These are phyloP conservation scores for Fusarium redolens DNA, from an alignment of 2,329 filamentous ascomycete genomes.

Conservation along the genomic window DNA sequence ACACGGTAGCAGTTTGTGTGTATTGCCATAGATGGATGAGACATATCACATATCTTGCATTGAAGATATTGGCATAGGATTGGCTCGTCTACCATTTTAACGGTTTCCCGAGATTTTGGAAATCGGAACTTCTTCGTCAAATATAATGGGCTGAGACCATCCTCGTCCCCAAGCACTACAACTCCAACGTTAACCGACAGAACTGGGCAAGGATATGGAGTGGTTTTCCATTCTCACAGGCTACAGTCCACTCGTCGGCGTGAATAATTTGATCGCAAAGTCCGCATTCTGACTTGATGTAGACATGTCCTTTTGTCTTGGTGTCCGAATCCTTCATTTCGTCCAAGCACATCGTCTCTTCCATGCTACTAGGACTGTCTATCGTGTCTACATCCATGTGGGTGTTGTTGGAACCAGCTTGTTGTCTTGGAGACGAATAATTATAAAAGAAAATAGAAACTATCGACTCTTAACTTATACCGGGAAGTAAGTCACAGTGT, in stretches of 20 bases:
- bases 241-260: background rate
- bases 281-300: background rate
- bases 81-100: background rate
- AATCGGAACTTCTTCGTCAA: background rate
- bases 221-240: background rate
- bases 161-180: background rate
- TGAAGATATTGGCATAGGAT: background rate
- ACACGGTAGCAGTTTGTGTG: background rate
- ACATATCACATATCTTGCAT: background rate
- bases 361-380: background rate
- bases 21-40: background rate
- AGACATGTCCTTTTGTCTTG: background rate
- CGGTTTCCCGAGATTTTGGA: background rate
- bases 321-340: background rate
- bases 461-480: background rate
- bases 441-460: background rate
- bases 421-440: background rate
- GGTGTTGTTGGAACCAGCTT: background rate
- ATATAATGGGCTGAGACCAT: background rate
- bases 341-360: background rate
- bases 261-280: background rate
- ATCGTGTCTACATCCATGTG: background rate
- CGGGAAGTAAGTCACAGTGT: background rate
- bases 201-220: too few species aligned
- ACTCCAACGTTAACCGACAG: background rate